These are phyloP conservation scores for Fusarium solani-melongenae DNA, from an alignment of 2,329 filamentous ascomycete species.

Conservation along the genomic window DNA sequence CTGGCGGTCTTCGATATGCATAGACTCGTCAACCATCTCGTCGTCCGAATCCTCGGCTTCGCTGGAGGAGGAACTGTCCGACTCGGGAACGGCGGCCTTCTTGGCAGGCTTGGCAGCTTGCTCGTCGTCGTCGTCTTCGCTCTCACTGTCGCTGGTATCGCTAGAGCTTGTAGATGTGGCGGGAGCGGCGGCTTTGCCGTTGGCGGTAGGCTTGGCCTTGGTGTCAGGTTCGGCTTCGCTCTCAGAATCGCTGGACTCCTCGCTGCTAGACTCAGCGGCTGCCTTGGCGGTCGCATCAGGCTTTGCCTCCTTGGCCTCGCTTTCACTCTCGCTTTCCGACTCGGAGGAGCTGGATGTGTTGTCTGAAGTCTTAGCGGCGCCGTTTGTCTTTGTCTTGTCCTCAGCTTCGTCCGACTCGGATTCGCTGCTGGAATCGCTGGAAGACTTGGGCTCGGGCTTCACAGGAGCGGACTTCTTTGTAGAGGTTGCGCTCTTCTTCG, in stretches of 20 bases:
- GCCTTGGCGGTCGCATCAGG: conserved; percentile 26
- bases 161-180: conserved; percentile 37
- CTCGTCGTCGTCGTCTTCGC: conserved; percentile 36
- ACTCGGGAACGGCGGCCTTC: conserved; percentile 28
- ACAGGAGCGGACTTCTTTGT: conserved; percentile 23
- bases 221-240: conserved; percentile 40
- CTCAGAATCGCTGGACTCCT: conserved; percentile 44
- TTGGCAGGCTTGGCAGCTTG: conserved; percentile 18
- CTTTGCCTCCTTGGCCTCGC: conserved; percentile 40
- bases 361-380: conserved; percentile 28
- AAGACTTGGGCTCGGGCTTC: conserved; percentile 34
- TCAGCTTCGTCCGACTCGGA: conserved; percentile 44
- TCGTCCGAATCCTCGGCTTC: conserved; percentile 45
- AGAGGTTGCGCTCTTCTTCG: conserved; percentile 35
- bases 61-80: conserved; percentile 35
- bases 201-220: conserved; percentile 28
- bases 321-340: conserved; percentile 46
- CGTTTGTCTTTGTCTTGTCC: conserved; percentile 36
- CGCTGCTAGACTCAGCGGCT: conserved; percentile 36
- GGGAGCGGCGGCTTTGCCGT: conserved; percentile 17
- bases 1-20: conserved; percentile 51
- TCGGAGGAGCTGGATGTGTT: conserved; percentile 42
- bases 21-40: conserved; percentile 53
- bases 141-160: conserved; percentile 40
- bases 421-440: conserved; percentile 43